Evolutionary conservation across 208 protist species (phyloP), one percentile per base, ranked within the genome.

Genomic region (Leptomonas pyrrhocoris): DNA sequence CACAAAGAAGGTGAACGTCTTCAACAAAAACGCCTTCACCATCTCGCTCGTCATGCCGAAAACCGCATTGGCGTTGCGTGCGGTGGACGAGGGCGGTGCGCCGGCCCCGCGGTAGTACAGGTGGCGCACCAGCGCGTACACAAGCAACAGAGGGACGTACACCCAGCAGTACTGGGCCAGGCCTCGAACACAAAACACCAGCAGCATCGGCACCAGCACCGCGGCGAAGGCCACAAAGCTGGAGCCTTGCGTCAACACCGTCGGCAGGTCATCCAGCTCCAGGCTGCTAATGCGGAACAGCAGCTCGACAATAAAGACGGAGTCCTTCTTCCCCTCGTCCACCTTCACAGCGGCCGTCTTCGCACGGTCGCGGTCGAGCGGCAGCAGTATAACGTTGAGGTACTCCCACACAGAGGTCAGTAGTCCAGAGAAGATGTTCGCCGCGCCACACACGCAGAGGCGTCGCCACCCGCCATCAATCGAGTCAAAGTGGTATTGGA

Each of bases 331-430:
- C 49, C 80, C 78, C 51, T 89, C 86, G n/a, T 77, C 68, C 51
- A 86, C 78, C 43, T 67, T 68, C 36, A 71, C 60, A 21, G 72
- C 50, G 2, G 31, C 59, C 21, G 59, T 43, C 6, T 42, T 42
- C 19, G 51, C 61, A 23, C 60, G 42, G 40, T 79, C 57, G 9
- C 12, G 45, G 60, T 89, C 86, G 15, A 79, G 61, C 38, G 70
- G 79, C 0, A 92, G 72, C 19, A 92, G 57, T 54, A 79, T 18
- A 21, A 71, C 55, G 18, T 71, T 65, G n/a, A 64, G 51, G 56
- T 88, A 85, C 73, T 88, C 82, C 71, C 87, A 64, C 1, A 91
- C 73, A 1, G 86, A 78, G 18, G 82, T 86, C 8, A 87, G 68
- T 43, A 86, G 66, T 0, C 82, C 83, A 21, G 69, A 77, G 62